These are phyloP conservation scores for Lactarius trivialis DNA, from an alignment of 768 basidiomycete species.

Conservation along the genomic window DNA sequence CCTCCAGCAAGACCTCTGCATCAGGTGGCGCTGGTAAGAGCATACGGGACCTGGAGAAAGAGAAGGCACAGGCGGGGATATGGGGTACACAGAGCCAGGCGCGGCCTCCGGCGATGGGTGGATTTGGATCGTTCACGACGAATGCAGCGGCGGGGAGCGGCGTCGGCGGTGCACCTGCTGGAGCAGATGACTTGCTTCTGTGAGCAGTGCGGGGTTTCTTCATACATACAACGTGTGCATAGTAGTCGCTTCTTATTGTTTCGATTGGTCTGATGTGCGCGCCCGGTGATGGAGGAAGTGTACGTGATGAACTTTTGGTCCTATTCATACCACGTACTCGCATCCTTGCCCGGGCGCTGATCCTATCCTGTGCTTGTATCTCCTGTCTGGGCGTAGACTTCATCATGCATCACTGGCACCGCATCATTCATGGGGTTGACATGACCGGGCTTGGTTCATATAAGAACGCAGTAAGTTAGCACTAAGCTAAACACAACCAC, in stretches of 20 bases:
- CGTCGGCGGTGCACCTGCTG: slow-evolving; percentile 24
- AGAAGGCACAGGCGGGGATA: slow-evolving; percentile 73
- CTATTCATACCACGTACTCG: too few species aligned
- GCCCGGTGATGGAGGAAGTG: background rate
- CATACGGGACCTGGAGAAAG: slow-evolving; percentile 84
- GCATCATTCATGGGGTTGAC: background rate
- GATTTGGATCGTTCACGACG: slow-evolving; percentile 28
- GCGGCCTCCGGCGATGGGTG: slow-evolving; percentile 25
- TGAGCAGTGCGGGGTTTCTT: slow-evolving; percentile 20
- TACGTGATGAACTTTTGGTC: background rate
- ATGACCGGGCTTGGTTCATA: too few species aligned
- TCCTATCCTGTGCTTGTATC: too few species aligned
- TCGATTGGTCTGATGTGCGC: background rate
- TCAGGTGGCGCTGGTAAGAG: slow-evolving; percentile 46
- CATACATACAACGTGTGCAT: background rate
- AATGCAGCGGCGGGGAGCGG: slow-evolving; percentile 23
- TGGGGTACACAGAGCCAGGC: slow-evolving; percentile 49
- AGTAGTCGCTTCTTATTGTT: background rate
- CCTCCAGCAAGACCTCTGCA: slow-evolving; percentile 31
- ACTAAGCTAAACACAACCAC: background rate
- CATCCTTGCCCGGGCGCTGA: background rate
- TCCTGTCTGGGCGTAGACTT: background rate
- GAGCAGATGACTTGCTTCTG: slow-evolving; percentile 38
- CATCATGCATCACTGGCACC: background rate
- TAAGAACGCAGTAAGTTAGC: background rate